Percentiles rank a stretch among this genome's conserved stretches.
These are phyloP conservation scores for Trichoderma endophyticum DNA, from an alignment of 2,329 filamentous ascomycete genomes.

Conservation along the genomic window DNA sequence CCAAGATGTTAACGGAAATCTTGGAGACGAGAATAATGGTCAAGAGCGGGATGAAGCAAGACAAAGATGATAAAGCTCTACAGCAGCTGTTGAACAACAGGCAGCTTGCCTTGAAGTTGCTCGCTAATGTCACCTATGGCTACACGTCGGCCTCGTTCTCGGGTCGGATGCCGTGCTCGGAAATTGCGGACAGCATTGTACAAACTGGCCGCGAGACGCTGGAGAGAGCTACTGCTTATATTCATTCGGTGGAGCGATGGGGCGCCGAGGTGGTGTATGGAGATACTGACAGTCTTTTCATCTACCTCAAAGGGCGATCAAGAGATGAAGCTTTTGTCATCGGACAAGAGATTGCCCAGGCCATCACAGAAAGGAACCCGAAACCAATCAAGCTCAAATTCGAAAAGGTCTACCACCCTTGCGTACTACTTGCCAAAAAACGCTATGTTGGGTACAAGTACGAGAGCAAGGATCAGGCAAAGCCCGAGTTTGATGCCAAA, in stretches of 20 bases:
- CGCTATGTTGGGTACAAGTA: constrained; percentile 98
- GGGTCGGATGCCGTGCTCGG: constrained; percentile 94
- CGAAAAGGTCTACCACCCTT: constrained; percentile 97
- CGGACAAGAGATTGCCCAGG: constrained; percentile 84
- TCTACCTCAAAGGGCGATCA: constrained; percentile 83
- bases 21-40: constrained; percentile 97
- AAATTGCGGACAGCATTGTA: constrained; percentile 97
- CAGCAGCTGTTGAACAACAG: constrained; percentile 89
- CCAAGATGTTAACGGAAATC: constrained; percentile 95
- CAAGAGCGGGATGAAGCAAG: constrained; percentile 91
- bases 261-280: constrained; percentile 96
- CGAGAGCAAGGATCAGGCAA: constrained; percentile 69
- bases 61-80: constrained; percentile 81
- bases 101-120: constrained; percentile 88
- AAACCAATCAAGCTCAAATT: constrained; percentile 94
- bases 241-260: constrained; percentile 85
- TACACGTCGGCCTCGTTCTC: constrained; percentile 97
- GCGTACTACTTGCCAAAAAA: constrained; percentile 91
- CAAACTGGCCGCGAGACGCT: constrained; percentile 93
- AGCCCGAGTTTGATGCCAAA: constrained; percentile 94
- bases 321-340: constrained; percentile 87
- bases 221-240: constrained; percentile 87
- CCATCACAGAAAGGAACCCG: constrained; percentile 86
- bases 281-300: constrained; percentile 92
- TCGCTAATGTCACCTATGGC: constrained; percentile 98